phyloP scores from a whole-genome alignment of 345 rosid genomes.

The Aurinia saxatilis region DNA sequence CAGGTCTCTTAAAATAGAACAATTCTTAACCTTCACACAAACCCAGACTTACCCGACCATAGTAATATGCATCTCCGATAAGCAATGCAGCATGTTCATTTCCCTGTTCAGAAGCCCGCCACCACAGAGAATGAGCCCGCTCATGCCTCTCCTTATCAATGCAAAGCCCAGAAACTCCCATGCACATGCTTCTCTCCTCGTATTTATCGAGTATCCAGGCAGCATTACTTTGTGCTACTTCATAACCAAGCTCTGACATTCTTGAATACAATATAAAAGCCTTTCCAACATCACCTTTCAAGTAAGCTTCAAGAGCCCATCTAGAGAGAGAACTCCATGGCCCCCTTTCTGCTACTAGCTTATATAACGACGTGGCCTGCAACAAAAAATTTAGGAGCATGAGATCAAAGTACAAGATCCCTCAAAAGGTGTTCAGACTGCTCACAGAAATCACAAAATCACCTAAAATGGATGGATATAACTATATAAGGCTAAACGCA shows the following conservation, averaged over 20 bases:
- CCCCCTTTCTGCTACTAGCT: constrained; percentile 87
- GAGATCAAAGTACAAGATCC: background rate
- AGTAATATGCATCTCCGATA: constrained; percentile 91
- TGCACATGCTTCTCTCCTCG: constrained; percentile 83
- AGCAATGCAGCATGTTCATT: constrained; percentile 90
- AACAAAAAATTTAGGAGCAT: constrained; percentile 7
- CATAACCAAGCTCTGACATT: constrained; percentile 94
- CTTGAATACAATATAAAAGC: constrained; percentile 84
- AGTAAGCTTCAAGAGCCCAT: constrained; percentile 88
- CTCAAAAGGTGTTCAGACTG: background rate
- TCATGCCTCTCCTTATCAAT: constrained; percentile 73
- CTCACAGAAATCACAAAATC: background rate
- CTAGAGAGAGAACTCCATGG: constrained; percentile 95
- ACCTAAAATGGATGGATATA: background rate
- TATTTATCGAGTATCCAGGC: constrained; percentile 95
- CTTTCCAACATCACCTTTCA: constrained; percentile 82
- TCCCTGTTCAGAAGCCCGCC: constrained; percentile 96
- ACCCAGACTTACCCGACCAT: constrained; percentile 59
- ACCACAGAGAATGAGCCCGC: constrained; percentile 84
- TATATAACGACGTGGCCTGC: constrained; percentile 79
- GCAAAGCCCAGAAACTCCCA: constrained; percentile 80
- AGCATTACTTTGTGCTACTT: constrained; percentile 93
- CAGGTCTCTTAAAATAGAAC: background rate
- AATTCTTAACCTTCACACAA: background rate
- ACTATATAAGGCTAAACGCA: background rate